Percentiles rank a stretch among this genome's conserved stretches.
Conservation (phyloP, 768 basidiomycete genomes). For the Pleurotus pulmonarius region DNA sequence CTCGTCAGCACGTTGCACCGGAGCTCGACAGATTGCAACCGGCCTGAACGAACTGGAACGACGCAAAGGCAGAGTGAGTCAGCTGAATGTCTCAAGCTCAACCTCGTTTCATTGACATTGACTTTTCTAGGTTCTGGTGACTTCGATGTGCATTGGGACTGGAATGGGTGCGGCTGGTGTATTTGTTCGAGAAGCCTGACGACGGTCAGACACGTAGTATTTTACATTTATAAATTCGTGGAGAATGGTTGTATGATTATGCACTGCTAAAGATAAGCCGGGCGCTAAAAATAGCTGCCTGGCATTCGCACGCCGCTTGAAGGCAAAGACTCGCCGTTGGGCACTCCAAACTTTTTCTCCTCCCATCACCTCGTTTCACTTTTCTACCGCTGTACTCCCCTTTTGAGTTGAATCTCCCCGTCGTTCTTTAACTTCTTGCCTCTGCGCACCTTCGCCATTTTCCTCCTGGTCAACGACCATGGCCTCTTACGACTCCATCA, state of each 20-base stretch:
- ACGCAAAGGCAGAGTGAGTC: conserved; percentile 60
- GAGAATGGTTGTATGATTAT: conserved; percentile 26
- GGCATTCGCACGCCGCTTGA: conserved; percentile 7
- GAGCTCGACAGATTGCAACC: conserved; percentile 79
- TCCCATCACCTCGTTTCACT: conserved; percentile 2
- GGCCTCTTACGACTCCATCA: conserved; percentile 9
- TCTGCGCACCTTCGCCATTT: not conserved
- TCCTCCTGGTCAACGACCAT: conserved; percentile 4
- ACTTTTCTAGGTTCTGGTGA: conserved; percentile 64
- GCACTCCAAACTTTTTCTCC: not conserved
- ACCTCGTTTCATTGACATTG: conserved; percentile 7
- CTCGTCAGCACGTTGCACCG: conserved; percentile 63
- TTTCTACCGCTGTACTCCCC: not conserved
- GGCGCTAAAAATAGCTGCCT: conserved; percentile 1
- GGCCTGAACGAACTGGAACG: conserved; percentile 73
- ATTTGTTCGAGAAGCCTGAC: conserved; percentile 51
- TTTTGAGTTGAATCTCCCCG: not conserved
- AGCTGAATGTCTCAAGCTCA: conserved; percentile 2
- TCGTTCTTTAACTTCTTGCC: conserved; percentile 4
- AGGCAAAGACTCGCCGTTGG: conserved; percentile 2
- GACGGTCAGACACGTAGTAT: conserved; percentile 10
- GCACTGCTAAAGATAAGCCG: no score
- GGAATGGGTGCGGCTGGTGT: conserved; percentile 91
- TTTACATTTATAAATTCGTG: conserved; percentile 15
- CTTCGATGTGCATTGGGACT: conserved; percentile 85